Evolutionary conservation across 768 basidiomycete genomes (phyloP).

Genomic region (Bullera alba): DNA sequence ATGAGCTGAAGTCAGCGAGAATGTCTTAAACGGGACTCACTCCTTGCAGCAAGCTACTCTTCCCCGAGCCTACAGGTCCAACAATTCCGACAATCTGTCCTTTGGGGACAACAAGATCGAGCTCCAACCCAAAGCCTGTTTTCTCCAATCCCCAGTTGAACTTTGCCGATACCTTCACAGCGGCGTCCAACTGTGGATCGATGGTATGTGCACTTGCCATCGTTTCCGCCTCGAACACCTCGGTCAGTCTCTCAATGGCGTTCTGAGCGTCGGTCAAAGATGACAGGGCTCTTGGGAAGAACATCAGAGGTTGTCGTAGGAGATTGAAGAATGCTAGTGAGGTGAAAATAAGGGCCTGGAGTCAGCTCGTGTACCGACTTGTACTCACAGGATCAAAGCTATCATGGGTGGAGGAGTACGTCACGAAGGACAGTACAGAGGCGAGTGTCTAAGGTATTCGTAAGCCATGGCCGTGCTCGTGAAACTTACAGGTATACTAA

Average conservation of each 20-base stretch:
- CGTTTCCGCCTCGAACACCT: constrained; percentile 56
- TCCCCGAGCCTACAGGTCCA: constrained; percentile 62
- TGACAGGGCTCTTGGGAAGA: constrained; percentile 49
- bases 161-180: too few species aligned
- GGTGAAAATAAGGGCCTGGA: constrained; percentile 58
- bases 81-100: constrained; percentile 60
- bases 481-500: constrained; percentile 16
- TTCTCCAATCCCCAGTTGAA: constrained; percentile 58
- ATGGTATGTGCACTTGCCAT: constrained; percentile 49
- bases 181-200: constrained; percentile 51
- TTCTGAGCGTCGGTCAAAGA: constrained; percentile 61
- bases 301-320: constrained; percentile 57
- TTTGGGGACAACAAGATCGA: constrained; percentile 55
- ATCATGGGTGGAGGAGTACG: constrained; percentile 56
- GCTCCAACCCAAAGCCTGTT: constrained; percentile 45
- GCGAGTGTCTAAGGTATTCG: constrained; percentile 54
- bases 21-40: constrained; percentile 12
- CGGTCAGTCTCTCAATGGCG: constrained; percentile 54
- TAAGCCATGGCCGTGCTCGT: background rate
- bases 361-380: background rate
- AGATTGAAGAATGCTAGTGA: constrained; percentile 58
- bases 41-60: constrained; percentile 49
- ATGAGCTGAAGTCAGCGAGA: constrained; percentile 49
- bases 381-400: constrained; percentile 52
- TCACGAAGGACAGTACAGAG: constrained; percentile 61